phyloP scores from a whole-genome alignment of 1,284 basidiomycete species.

The Hemileia vastatrix region DNA sequence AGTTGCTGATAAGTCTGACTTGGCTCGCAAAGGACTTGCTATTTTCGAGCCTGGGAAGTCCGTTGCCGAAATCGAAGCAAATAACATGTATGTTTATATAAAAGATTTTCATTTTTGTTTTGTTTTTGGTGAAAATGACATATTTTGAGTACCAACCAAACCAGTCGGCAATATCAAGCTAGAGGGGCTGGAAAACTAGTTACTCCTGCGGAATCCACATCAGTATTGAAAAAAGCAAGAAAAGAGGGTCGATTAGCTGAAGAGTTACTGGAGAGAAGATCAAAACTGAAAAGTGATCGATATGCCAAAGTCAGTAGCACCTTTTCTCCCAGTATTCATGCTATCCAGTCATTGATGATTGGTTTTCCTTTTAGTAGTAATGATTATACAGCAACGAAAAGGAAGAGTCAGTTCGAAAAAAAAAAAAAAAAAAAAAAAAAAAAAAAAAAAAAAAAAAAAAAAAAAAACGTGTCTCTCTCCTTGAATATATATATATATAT shows the following conservation, averaged over 20 bases:
- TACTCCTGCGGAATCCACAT: conserved; percentile 58
- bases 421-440: too few species aligned
- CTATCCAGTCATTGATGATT: too few species aligned
- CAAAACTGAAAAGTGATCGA: conserved; percentile 71
- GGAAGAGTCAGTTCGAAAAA: too few species aligned
- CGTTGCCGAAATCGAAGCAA: conserved; percentile 27
- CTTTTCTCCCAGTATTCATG: too few species aligned
- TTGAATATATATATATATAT: too few species aligned
- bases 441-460: too few species aligned
- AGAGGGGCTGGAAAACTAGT: conserved; percentile 74
- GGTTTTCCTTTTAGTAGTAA: too few species aligned
- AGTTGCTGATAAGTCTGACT: conserved; percentile 3
- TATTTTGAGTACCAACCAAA: not conserved
- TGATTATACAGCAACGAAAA: too few species aligned
- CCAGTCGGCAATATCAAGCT: conserved; percentile 66
- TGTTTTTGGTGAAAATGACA: not conserved
- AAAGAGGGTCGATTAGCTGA: conserved; percentile 82
- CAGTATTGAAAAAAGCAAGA: conserved; percentile 69
- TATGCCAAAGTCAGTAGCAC: conserved; percentile 21
- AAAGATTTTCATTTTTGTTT: not conserved
- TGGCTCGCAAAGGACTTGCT: not conserved
- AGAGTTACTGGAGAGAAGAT: conserved; percentile 72
- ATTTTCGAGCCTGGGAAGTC: conserved; percentile 17
- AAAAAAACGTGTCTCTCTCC: too few species aligned
- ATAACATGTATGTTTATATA: conserved; percentile 43